These are phyloP conservation scores for Alternaria alternata DNA, from an alignment of 2,329 filamentous ascomycete species.

Conservation along the genomic window DNA sequence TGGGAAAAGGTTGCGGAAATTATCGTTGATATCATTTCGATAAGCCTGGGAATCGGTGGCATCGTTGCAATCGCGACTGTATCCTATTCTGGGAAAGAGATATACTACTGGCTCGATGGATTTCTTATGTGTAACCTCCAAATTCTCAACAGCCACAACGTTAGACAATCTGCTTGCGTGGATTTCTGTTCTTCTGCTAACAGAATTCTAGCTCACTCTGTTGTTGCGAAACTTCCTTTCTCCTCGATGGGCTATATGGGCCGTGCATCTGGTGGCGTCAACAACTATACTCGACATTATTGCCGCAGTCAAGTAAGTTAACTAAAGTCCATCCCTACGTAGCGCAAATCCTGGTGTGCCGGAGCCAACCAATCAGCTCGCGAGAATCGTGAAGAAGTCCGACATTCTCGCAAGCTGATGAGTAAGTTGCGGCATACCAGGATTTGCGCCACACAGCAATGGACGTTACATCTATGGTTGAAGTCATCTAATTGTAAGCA, in stretches of 20 bases:
- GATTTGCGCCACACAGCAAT: no score
- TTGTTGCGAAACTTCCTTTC: slow-evolving; percentile 8
- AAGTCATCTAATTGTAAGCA: slow-evolving; percentile 4
- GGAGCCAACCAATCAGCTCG: no score
- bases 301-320: slow-evolving; percentile 5
- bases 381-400: no score
- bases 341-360: no score
- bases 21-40: not conserved
- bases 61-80: slow-evolving; percentile 11
- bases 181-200: not conserved
- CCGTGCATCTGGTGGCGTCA: slow-evolving; percentile 1
- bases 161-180: slow-evolving; percentile 4
- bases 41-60: slow-evolving; percentile 2
- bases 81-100: not conserved
- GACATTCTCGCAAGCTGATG: no score
- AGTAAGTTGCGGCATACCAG: no score
- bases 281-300: slow-evolving; percentile 11
- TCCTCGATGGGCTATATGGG: slow-evolving; percentile 11
- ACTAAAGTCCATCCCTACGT: no score
- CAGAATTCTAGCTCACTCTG: slow-evolving; percentile 6
- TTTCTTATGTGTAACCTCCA: slow-evolving; percentile 16
- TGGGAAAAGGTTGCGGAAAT: slow-evolving; percentile 10
- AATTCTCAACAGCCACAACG: slow-evolving; percentile 10
- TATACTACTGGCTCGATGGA: slow-evolving; percentile 12
- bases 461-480: not conserved